phyloP scores from a whole-genome alignment of 345 rosid species.

The Tarenaya hassleriana region DNA sequence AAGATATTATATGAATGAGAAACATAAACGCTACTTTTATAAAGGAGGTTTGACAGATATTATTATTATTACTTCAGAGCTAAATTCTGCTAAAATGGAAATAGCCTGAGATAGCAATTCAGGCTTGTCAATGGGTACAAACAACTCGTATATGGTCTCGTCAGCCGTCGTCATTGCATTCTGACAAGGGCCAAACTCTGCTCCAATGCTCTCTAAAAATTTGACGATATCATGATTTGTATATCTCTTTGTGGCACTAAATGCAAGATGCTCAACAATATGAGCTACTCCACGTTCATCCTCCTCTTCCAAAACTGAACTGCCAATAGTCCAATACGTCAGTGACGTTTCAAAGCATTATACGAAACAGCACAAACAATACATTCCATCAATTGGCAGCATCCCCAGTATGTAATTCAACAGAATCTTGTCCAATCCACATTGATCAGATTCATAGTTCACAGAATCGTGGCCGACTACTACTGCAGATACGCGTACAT shows the following conservation, averaged over 20 bases:
- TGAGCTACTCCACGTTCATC: conserved; percentile 95
- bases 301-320: conserved; percentile 98
- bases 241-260: conserved; percentile 75
- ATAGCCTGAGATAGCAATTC: conserved; percentile 67
- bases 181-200: conserved; percentile 95
- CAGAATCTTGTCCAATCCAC: no score
- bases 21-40: background rate
- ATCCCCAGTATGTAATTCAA: no score
- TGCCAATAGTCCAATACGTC: conserved; percentile 48
- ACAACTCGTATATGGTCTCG: conserved; percentile 81
- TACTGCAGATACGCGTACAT: background rate
- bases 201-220: conserved; percentile 89
- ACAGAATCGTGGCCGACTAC: no score
- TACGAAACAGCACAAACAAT: conserved; percentile 3
- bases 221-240: conserved; percentile 87
- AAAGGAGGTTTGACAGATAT: conserved; percentile 4
- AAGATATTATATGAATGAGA: conserved; percentile 1
- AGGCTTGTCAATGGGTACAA: conserved; percentile 82
- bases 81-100: conserved; percentile 78
- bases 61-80: conserved; percentile 83
- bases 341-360: conserved; percentile 23
- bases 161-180: conserved; percentile 89
- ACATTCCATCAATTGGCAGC: no score
- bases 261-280: conserved; percentile 91
- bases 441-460: no score